Base-by-base conservation (phyloP, 805 yeast genomes). In the Sporopachydermia lactativora region DNA sequence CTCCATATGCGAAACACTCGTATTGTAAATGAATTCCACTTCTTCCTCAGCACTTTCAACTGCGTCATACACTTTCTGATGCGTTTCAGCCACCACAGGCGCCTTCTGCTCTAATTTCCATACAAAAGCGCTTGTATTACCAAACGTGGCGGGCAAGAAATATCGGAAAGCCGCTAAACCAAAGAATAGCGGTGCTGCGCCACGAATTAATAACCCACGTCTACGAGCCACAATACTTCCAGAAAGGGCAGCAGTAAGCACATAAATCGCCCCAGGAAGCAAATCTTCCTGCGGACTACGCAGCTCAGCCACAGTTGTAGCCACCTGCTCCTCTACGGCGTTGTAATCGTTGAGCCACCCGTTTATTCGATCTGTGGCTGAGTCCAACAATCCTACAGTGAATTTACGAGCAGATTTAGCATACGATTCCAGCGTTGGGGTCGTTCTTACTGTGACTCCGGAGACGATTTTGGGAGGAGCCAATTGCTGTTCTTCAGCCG, bases 191-290 rank as follows among this genome's bases (percentile, higher is more conserved):
- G 95, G 95, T 13, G 71, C 60, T 1, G 70, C 45, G 3, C 68
- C 63, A 50, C 77, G 73, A 8, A 80, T 52, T 2, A 77, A 40
- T 16, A 77, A 47, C 42, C 74, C 74, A 43, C 81, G 67, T 50
- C 77, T 74, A 51, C 94, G 80, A 2, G 92, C 73, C 39, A 77
- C 50, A 40, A 84, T 77, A 37, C 80, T 70, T 34, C 95, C 95
- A 4, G 84, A 61, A 41, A 85, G 64, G 2, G 75, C 68, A 11
- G 84, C 86, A 18, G 83, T 71, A 5, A 75, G 53, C 34, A 85
- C 66, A 54, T 82, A 85, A 19, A 82, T 58, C 3, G 76, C 59
- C 46, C 79, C 80, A 11, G 95, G 92, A 39, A 81, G 65, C 39
- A 83, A 58, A 39, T 75, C 81, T 60, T 85, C 95, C 35, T 66